These are phyloP conservation scores for Passiflora organensis DNA, from an alignment of 345 rosid genomes.

Conservation along the genomic window DNA sequence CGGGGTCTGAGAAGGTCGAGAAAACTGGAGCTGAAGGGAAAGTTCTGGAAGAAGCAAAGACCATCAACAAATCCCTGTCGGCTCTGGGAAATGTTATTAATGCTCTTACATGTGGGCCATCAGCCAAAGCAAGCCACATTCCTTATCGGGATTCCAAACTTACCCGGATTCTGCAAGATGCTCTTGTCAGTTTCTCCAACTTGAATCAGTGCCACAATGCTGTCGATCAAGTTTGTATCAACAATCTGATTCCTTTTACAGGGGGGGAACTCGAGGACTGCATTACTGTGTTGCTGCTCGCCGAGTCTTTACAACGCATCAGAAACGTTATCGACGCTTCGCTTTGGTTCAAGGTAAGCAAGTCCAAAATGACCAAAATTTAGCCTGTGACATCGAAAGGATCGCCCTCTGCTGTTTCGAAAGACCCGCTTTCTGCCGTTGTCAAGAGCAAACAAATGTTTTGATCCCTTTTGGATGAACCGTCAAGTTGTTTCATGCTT, in stretches of 20 bases:
- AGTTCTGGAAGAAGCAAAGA: slow-evolving; percentile 90
- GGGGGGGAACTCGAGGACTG: slow-evolving; percentile 85
- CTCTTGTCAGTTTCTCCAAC: slow-evolving; percentile 50
- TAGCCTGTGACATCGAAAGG: neutral
- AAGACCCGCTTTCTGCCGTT: neutral
- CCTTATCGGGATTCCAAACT: slow-evolving; percentile 95
- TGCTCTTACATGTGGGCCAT: slow-evolving; percentile 70
- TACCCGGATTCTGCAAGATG: slow-evolving; percentile 80
- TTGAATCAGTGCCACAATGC: slow-evolving; percentile 4
- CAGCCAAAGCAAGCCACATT: slow-evolving; percentile 58
- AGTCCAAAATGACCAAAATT: slow-evolving; percentile 4
- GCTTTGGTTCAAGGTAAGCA: slow-evolving; percentile 78
- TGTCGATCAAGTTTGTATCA: neutral
- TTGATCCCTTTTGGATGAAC: neutral
- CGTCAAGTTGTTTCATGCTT: neutral
- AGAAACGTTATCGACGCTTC: slow-evolving; percentile 82
- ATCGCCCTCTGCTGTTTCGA: neutral
- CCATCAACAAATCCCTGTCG: slow-evolving; percentile 86
- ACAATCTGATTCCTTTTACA: slow-evolving; percentile 21
- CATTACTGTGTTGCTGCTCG: slow-evolving; percentile 85
- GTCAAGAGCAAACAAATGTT: neutral
- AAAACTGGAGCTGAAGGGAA: slow-evolving; percentile 96
- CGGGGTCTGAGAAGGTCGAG: slow-evolving; percentile 93
- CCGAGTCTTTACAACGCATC: slow-evolving; percentile 73
- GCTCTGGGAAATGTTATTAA: slow-evolving; percentile 81